Base-by-base conservation (phyloP, 106 monocot species). In the Alisma plantagoaquatica region DNA sequence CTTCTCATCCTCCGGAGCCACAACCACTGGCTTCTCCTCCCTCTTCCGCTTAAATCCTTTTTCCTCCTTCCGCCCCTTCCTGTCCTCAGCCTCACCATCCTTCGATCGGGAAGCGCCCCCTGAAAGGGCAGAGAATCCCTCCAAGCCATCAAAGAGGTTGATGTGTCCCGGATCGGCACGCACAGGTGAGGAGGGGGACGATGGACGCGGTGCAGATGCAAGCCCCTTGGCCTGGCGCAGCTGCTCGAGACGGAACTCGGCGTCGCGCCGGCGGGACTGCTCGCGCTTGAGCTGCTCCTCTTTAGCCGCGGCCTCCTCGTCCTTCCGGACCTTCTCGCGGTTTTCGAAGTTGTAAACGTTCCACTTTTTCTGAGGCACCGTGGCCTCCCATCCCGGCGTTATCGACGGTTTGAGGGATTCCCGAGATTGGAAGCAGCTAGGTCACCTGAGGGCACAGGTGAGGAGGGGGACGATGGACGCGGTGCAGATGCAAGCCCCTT, bases 341-440 rank as follows among this genome's bases (percentile, higher is more conserved):
- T 94, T 94, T 22, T 94, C 93, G 64, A 33, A 87, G 67, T 81
- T 87, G 87, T 94, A 94, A 24, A 94, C 93, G 80, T 94, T 94
- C 93, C 93, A 94, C 30, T 69, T 61, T 83, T 94, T 94, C 83
- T 94, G 93, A 1, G 93, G 93, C 93, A 1, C 93, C 93, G 48
- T 94, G 93, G 3, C 93, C 93, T 41, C 93, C 93, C 93, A 87
- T 94, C 32, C 25, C 22, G 0, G 2, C 43, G n/a, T n/a, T n/a
- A n/a, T n/a, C n/a, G n/a, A n/a, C n/a, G n/a, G n/a, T n/a, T n/a
- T n/a, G n/a, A n/a, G n/a, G n/a, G n/a, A n/a, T n/a, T n/a, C n/a
- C n/a, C n/a, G n/a, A n/a, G n/a, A n/a, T n/a, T n/a, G n/a, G n/a
- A n/a, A n/a, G n/a, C n/a, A n/a, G n/a, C n/a, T n/a, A n/a, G n/a